Evolutionary conservation across 2,329 filamentous ascomycete genomes (phyloP), one percentile per base, ranked within the genome.

Genomic region (Albophoma yamanashiensis): DNA sequence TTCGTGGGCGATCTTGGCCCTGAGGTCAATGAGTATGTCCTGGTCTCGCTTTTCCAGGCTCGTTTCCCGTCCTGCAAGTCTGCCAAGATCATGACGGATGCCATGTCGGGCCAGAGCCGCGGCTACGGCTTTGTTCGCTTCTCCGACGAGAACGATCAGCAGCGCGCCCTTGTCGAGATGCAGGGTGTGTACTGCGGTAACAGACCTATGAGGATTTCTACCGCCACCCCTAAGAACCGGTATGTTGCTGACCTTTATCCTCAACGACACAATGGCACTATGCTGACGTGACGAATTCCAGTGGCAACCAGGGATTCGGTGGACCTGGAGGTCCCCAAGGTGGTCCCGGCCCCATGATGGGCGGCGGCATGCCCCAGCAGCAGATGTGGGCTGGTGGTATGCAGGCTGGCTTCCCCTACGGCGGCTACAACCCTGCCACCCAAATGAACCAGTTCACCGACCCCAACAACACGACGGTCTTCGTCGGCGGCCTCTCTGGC

Each of bases 71-170:
- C 92, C 11, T 97, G 93, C 89, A 97, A 97, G 82, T 96, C 92
- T 43, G 94, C 94, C 71, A 99, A 99, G 84, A 99, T 99, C 77
- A 99, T 99, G 94, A 96, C 93, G 62, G 94, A 99, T 71, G 93
- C 94, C 63, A 94, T 97, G 77, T 96, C 89, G 64, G 94, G 94
- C 68, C 93, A 97, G 84, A 97, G 92, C 64, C 92, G 94, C 64
- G 94, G 94, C 60, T 99, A 99, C 71, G 94, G 94, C 55, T 99
- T 99, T 70, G 94, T 99, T 58, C 91, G 94, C 66, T 99, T 99
- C 79, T 91, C 91, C 58, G 91, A 96, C 67, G 93, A 97, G 79
- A 85, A 87, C 66, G 94, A 99, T 71, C 93, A 97, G 80, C 93
- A 99, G 80, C 91, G 92, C 63, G 93, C 94, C 64, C 82, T 99